Evolutionary conservation across 2,329 filamentous ascomycete genomes (phyloP), one percentile per base, ranked within the genome.

Genomic region (Albophoma yamanashiensis): DNA sequence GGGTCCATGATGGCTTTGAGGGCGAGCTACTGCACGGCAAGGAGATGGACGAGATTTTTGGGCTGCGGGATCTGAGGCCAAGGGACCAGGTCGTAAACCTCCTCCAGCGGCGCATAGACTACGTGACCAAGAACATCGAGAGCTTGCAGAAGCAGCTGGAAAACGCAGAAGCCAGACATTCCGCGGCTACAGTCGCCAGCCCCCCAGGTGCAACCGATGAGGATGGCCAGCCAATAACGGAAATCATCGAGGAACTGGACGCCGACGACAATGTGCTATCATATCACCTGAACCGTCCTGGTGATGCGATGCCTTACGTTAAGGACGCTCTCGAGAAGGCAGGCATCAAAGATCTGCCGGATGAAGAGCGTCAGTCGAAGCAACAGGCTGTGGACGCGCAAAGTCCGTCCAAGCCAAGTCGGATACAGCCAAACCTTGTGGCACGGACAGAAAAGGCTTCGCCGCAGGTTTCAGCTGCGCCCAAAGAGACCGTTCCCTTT

Each of bases 211-310:
- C 81, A 53, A 79, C 78, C 58, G 85, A 89, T 62, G 88, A 89
- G 62, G 85, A 86, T 15, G 87, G 86, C 1, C 77, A 92, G 58
- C 89, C 92, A 0, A 83, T 97, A 61, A 92, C 89, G 39, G 94
- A 97, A 67, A 97, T 99, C 64, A 79, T 91, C 59, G 94, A 99
- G 74, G 86, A 96, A 75, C 78, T 97, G 31, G 94, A 97, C 69
- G 92, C 97, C 11, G 84, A 96, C 14, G 94, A 87, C 60, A 94
- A 96, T 68, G 82, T 97, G 4, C 74, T 96, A 57, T 89, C 84
- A 0, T 85, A 82, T 66, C 82, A 78, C 59, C 75, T 88, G 38
- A 83, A 85, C 43, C 83, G 77, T n/a, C 88, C 91, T 0, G 88
- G 87, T 8, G 83, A 88, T 58, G 77, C 82, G 17, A 83, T 89